Evolutionary conservation across 331 rosid species (phyloP).

Genomic region (Stylosanthes scabra): DNA sequence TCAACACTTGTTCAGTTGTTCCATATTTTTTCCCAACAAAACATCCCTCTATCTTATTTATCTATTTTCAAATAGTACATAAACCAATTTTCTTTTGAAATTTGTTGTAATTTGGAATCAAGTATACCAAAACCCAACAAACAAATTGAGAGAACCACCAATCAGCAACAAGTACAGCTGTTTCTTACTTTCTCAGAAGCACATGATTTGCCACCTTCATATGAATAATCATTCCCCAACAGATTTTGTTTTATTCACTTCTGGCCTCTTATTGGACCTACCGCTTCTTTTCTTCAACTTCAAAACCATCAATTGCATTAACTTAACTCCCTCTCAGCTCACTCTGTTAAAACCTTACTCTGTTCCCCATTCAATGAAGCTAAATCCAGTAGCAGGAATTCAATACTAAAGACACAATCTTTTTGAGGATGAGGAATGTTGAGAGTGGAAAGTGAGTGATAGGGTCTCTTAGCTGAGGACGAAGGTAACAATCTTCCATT

Average conservation of each 20-base stretch:
- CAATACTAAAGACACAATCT: neutral
- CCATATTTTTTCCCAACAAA: neutral
- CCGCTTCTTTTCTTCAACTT: neutral
- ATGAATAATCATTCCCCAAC: neutral
- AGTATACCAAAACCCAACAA: neutral
- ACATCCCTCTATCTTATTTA: neutral
- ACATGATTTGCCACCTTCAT: neutral
- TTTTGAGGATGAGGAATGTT: too few relatives aligned
- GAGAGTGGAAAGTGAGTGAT: neutral
- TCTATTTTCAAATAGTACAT: too few relatives aligned
- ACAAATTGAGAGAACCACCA: neutral
- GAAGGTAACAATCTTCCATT: constrained; percentile 19
- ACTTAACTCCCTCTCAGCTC: neutral
- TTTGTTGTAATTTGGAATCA: neutral
- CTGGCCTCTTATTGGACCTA: neutral
- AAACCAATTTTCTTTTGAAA: neutral
- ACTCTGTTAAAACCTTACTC: neutral
- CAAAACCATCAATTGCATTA: neutral
- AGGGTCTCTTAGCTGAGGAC: constrained; percentile 7
- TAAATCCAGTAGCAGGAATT: neutral
- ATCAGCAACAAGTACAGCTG: neutral
- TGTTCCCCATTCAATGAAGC: neutral
- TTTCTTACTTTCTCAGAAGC: neutral
- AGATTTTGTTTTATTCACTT: too few relatives aligned
- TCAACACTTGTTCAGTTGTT: too few relatives aligned